Evolutionary conservation across 2,329 filamentous ascomycete species (phyloP).

Genomic region (Colletotrichum tanaceti): DNA sequence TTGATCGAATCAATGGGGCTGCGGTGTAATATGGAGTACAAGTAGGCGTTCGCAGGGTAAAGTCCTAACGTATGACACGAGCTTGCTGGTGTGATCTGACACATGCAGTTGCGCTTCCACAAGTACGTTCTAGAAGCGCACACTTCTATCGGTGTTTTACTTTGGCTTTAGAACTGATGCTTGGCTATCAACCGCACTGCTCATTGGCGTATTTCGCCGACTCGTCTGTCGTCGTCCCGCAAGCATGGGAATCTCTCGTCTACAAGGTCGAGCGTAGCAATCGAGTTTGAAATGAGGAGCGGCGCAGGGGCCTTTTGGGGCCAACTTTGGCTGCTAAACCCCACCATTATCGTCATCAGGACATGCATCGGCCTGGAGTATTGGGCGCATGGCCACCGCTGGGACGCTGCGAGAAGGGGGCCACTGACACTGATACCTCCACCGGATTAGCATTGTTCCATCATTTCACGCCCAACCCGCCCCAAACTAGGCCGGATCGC

Average conservation of each 20-base stretch:
- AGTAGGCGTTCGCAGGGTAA: neutral
- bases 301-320: constrained; percentile 24
- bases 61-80: constrained; percentile 10
- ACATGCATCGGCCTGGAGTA: constrained; percentile 16
- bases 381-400: constrained; percentile 20
- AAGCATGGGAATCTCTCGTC: constrained; percentile 1
- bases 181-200: neutral
- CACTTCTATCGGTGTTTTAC: neutral
- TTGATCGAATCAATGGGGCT: neutral
- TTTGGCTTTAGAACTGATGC: neutral
- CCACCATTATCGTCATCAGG: constrained; percentile 37
- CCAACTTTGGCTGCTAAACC: constrained; percentile 28
- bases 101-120: constrained; percentile 14
- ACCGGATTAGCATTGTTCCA: constrained; percentile 40
- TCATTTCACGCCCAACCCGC: constrained; percentile 25
- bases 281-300: neutral
- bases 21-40: neutral
- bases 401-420: constrained; percentile 14
- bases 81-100: constrained; percentile 12
- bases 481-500: constrained; percentile 20
- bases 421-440: constrained; percentile 23
- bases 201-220: neutral
- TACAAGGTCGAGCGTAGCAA: neutral
- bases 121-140: constrained; percentile 3
- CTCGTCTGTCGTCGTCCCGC: neutral